Percentiles rank a stretch among this genome's conserved stretches.
These are phyloP conservation scores for Ajuga reptans DNA, from an alignment of 305 asterid genomes.

Conservation along the genomic window DNA sequence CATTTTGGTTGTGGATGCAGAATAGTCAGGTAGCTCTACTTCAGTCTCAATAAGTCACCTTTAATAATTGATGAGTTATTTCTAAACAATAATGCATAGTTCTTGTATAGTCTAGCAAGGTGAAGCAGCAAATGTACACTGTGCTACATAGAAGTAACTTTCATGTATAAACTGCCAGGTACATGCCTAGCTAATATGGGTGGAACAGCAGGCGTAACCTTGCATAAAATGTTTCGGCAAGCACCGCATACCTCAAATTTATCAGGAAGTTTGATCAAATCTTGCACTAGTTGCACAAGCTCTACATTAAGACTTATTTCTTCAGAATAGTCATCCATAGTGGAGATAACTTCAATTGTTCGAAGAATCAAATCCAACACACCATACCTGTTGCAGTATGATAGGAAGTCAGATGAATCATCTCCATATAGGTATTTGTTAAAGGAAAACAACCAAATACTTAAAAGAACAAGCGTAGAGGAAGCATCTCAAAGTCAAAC, in stretches of 20 bases:
- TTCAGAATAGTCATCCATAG: constrained; percentile 49
- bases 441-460: background rate
- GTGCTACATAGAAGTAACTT: background rate
- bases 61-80: background rate
- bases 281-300: constrained; percentile 48
- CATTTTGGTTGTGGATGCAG: background rate
- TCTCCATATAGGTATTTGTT: constrained; percentile 1
- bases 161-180: background rate
- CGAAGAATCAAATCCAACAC: constrained; percentile 70
- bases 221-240: constrained; percentile 18
- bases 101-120: background rate
- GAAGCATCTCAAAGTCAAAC: background rate
- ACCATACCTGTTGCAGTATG: constrained; percentile 45
- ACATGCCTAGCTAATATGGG: background rate
- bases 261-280: constrained; percentile 66
- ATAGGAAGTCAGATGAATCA: constrained; percentile 15
- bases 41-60: background rate
- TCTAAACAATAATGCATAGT: background rate
- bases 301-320: constrained; percentile 46
- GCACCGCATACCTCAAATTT: constrained; percentile 59
- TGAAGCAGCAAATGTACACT: background rate
- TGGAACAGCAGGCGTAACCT: background rate
- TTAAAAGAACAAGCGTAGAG: background rate
- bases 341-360: constrained; percentile 71
- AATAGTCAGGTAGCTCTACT: background rate